phyloP scores from a whole-genome alignment of 2,329 filamentous ascomycete species.

The Claviceps arundinis region DNA sequence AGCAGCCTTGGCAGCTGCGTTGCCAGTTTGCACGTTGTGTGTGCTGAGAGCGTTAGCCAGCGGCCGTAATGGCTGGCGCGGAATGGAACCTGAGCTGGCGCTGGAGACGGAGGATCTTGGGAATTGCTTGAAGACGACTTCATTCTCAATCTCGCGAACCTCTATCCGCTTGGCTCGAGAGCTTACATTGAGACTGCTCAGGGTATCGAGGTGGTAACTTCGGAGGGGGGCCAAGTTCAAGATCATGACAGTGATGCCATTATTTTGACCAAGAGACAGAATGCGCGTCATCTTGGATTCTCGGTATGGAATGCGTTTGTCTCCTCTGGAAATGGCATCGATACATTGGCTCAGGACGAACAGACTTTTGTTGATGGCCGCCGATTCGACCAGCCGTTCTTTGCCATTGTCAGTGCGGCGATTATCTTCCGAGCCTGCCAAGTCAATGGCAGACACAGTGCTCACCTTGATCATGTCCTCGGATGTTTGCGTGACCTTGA shows the following conservation, averaged over 20 bases:
- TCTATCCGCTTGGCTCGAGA: conserved; percentile 95
- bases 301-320: conserved; percentile 74
- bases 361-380: conserved; percentile 93
- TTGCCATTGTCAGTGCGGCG: conserved; percentile 86
- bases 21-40: conserved; percentile 56
- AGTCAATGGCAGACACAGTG: conserved; percentile 83
- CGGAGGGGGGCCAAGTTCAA: conserved; percentile 84
- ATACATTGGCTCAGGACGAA: conserved; percentile 93
- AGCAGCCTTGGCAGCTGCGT: conserved; percentile 26
- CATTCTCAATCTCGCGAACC: conserved; percentile 88
- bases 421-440: conserved; percentile 93
- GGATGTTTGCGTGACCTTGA: conserved; percentile 71
- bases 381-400: conserved; percentile 84
- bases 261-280: conserved; percentile 82
- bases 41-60: conserved; percentile 64
- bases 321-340: conserved; percentile 70
- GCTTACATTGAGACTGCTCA: conserved; percentile 88
- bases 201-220: conserved; percentile 84
- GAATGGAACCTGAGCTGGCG: conserved; percentile 21
- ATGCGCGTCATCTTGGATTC: conserved; percentile 98
- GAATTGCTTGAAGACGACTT: conserved; percentile 72
- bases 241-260: conserved; percentile 93
- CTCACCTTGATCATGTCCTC: conserved; percentile 57
- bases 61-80: conserved; percentile 67
- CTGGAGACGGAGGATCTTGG: conserved; percentile 34